phyloP scores from a whole-genome alignment of 306 rosid genomes.

The Prunus mira region DNA sequence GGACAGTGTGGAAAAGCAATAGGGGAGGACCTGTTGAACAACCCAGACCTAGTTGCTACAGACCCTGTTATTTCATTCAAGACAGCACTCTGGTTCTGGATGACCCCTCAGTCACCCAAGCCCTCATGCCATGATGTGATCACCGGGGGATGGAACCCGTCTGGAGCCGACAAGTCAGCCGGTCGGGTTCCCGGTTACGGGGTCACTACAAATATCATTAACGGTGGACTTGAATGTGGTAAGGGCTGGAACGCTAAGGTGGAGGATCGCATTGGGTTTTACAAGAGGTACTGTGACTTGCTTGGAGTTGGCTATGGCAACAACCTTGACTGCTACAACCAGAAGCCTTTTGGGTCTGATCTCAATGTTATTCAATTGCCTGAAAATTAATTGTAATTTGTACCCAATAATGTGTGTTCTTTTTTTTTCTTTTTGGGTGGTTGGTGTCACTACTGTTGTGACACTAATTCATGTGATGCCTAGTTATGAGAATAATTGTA shows the following conservation, averaged over 20 bases:
- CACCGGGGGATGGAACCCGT: constrained; percentile 43
- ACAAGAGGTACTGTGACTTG: constrained; percentile 37
- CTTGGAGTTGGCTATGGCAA: constrained; percentile 19
- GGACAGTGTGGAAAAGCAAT: constrained; percentile 48
- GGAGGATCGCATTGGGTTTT: constrained; percentile 38
- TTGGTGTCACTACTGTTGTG: neutral
- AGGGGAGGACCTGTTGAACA: constrained; percentile 28
- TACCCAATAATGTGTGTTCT: neutral
- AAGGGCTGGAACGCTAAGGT: constrained; percentile 16
- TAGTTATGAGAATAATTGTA: neutral
- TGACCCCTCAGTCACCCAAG: constrained; percentile 62
- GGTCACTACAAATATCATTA: constrained; percentile 39
- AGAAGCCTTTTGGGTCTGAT: constrained; percentile 24
- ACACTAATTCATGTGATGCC: neutral
- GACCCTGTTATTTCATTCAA: constrained; percentile 47
- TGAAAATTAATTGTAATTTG: neutral
- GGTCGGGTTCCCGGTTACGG: constrained; percentile 32
- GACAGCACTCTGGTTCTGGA: constrained; percentile 79
- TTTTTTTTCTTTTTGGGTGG: neutral
- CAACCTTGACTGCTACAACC: constrained; percentile 41
- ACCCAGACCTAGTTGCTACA: constrained; percentile 54
- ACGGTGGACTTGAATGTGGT: constrained; percentile 49
- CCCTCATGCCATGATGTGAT: constrained; percentile 72
- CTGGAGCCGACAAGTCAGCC: constrained; percentile 29
- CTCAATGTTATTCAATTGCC: neutral